Conservation (phyloP, 2,329 filamentous ascomycete genomes). For the Beauveria medogensis region DNA sequence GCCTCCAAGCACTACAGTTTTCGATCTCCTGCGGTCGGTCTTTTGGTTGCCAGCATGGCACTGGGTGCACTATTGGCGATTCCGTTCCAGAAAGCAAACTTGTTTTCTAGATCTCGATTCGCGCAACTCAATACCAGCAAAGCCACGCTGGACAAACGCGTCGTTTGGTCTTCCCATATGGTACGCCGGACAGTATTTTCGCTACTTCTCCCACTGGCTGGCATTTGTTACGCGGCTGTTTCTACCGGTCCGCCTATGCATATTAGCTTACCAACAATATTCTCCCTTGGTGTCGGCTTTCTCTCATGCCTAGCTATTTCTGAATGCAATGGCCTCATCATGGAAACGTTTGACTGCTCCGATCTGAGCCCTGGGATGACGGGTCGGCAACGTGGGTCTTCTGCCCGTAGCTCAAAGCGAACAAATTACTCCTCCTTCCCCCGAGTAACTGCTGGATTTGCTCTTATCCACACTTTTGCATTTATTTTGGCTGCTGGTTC, state of each 20-base stretch:
- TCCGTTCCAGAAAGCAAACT: conserved; percentile 63
- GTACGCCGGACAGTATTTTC: conserved; percentile 61
- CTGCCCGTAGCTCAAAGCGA: conserved; percentile 31
- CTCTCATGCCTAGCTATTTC: conserved; percentile 65
- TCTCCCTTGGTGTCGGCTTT: conserved; percentile 60
- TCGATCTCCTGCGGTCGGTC: conserved; percentile 56
- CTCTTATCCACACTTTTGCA: conserved; percentile 59
- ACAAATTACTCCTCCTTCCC: conserved; percentile 74
- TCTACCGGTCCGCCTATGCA: conserved; percentile 54
- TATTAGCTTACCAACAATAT: conserved; percentile 55
- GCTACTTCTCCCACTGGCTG: conserved; percentile 56
- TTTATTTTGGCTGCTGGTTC: conserved; percentile 62
- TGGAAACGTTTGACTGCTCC: conserved; percentile 77
- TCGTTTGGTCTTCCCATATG: conserved; percentile 66
- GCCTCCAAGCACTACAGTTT: conserved; percentile 60
- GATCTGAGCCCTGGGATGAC: conserved; percentile 68
- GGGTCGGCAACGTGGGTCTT: conserved; percentile 39
- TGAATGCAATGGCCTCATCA: conserved; percentile 68
- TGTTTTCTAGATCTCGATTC: conserved; percentile 58
- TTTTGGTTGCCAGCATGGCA: conserved; percentile 57
- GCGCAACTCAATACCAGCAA: conserved; percentile 53
- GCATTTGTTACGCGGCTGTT: conserved; percentile 58
- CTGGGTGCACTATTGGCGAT: conserved; percentile 62
- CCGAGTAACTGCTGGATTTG: conserved; percentile 63
- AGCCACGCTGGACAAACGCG: conserved; percentile 55